A percentile compares a stretch with the other conserved stretches of the same genome.
phyloP scores from a whole-genome alignment of 2,329 filamentous ascomycete genomes.

The Sordariomycetes sp. region DNA sequence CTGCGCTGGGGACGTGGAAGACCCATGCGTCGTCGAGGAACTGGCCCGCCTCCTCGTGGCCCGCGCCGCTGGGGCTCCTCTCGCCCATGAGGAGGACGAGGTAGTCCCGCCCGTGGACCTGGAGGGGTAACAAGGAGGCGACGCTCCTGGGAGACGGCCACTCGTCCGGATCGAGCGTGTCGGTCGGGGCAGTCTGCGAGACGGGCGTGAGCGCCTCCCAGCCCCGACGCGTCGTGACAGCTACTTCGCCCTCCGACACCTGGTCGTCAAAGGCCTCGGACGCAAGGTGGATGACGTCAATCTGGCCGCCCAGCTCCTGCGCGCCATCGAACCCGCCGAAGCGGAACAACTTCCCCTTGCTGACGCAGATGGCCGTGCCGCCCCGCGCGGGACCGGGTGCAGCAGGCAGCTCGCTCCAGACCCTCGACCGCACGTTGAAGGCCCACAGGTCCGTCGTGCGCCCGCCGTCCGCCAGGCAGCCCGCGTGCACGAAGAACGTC shows the following conservation, averaged over 20 bases:
- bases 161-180: conserved; percentile 15
- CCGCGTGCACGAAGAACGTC: conserved; percentile 67
- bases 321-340: conserved; percentile 73
- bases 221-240: conserved; percentile 34
- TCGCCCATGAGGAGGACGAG: conserved; percentile 53
- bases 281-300: conserved; percentile 55
- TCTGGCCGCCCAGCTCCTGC: conserved; percentile 55
- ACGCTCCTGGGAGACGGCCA: conserved; percentile 43
- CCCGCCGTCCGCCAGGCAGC: conserved; percentile 53
- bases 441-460: conserved; percentile 64
- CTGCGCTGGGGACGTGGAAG: conserved; percentile 45
- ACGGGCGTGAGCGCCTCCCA: conserved; percentile 41
- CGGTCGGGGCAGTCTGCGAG: conserved; percentile 8
- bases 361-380: conserved; percentile 56
- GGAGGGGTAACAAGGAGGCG: conserved; percentile 42
- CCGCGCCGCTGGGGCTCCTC: conserved; percentile 32
- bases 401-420: conserved; percentile 57
- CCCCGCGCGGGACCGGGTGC: conserved; percentile 58
- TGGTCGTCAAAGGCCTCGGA: conserved; percentile 45
- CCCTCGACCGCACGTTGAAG: conserved; percentile 53
- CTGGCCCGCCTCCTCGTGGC: conserved; percentile 38
- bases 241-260: conserved; percentile 34
- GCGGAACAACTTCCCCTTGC: conserved; percentile 56
- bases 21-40: conserved; percentile 54
- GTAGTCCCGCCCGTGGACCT: conserved; percentile 50